Evolutionary conservation across 2,329 filamentous ascomycete genomes (phyloP).

Genomic region (Hyphodiscus sp.): DNA sequence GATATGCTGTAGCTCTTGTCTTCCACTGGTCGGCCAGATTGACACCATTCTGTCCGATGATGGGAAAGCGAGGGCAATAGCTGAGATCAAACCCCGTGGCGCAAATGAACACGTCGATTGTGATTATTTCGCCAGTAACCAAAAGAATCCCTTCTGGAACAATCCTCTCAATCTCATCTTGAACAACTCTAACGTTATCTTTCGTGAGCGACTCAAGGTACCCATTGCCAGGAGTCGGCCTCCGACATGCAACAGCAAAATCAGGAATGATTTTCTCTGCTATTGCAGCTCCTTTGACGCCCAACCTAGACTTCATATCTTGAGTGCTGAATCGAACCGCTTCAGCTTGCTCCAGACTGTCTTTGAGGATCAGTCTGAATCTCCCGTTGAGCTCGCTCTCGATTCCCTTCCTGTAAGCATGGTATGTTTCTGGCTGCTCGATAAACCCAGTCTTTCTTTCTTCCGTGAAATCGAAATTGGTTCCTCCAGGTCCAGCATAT

Average conservation of each 20-base stretch:
- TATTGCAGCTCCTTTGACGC: too few species aligned
- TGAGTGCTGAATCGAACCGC: too few species aligned
- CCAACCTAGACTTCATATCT: too few species aligned
- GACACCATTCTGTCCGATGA: constrained; percentile 15
- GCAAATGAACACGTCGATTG: constrained; percentile 33
- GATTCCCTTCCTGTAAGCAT: too few species aligned
- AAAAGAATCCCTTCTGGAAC: constrained; percentile 30
- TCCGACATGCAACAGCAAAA: constrained; percentile 36
- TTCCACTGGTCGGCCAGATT: constrained; percentile 17
- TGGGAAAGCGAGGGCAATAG: constrained; percentile 21
- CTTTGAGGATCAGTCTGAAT: too few species aligned
- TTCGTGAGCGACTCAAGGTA: constrained; percentile 32
- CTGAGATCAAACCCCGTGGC: constrained; percentile 30
- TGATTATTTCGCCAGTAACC: constrained; percentile 19
- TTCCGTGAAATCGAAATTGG: constrained; percentile 13
- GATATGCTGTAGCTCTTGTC: constrained; percentile 25
- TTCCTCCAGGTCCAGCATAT: too few species aligned
- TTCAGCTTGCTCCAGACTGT: too few species aligned
- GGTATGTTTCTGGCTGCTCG: too few species aligned
- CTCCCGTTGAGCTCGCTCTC: too few species aligned
- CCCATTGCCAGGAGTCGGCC: constrained; percentile 34
- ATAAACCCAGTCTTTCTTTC: too few species aligned
- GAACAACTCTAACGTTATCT: constrained; percentile 30
- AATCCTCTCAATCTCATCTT: constrained; percentile 40
- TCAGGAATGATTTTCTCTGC: too few species aligned